phyloP scores from a whole-genome alignment of 2,329 filamentous ascomycete species.

The Parascedosporium putredinis region DNA sequence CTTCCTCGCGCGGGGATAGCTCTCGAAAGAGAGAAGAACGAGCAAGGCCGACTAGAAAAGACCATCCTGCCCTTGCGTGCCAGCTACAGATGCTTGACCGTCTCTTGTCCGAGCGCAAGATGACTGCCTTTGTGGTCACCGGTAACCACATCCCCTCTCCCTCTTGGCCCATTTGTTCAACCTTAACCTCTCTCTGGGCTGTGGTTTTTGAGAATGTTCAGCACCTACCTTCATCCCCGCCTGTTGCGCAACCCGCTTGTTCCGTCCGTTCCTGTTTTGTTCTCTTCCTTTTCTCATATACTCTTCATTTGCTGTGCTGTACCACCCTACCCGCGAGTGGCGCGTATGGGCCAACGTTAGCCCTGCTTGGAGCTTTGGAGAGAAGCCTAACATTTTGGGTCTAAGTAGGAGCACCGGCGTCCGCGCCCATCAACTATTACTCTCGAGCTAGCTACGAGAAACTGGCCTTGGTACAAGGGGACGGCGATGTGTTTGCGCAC shows the following conservation, averaged over 20 bases:
- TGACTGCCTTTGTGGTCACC: not conserved
- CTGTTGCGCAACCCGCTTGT: too few species aligned
- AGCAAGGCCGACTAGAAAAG: too few species aligned
- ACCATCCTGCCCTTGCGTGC: too few species aligned
- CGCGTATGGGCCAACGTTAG: too few species aligned
- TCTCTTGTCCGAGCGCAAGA: not conserved
- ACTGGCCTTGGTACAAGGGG: slow-evolving; percentile 41
- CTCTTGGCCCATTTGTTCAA: not conserved
- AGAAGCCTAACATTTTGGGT: not conserved
- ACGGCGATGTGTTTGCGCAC: slow-evolving; percentile 59
- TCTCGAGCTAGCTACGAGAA: slow-evolving; percentile 31
- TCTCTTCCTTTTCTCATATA: not conserved
- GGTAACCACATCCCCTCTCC: not conserved
- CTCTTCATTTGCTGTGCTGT: not conserved
- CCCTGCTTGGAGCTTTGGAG: too few species aligned
- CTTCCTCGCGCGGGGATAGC: too few species aligned
- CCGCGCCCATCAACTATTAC: slow-evolving; percentile 40
- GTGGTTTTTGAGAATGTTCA: too few species aligned
- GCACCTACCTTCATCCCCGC: too few species aligned
- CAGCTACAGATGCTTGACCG: too few species aligned
- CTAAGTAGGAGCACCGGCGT: not conserved
- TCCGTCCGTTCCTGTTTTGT: not conserved
- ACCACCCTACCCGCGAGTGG: too few species aligned
- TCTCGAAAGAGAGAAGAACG: too few species aligned
- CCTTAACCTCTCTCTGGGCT: too few species aligned